A percentile compares a stretch with the other conserved stretches of the same genome.
Conservation (phyloP, 495 filamentous ascomycete genomes). For the Aspergillus mulundensis region DNA sequence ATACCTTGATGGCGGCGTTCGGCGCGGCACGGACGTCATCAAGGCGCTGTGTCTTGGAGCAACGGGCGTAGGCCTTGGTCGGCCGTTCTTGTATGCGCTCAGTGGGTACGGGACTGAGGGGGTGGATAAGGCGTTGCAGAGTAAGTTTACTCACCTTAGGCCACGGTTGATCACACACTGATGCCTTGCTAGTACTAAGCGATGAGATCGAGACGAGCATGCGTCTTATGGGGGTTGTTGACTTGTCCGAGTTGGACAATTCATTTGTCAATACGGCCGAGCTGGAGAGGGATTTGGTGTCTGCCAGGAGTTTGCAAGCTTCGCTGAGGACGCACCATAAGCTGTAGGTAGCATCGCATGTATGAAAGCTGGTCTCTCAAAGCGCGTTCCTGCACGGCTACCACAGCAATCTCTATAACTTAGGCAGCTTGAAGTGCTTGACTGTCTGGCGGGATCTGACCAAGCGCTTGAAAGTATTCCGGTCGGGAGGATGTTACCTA, state of each 20-base stretch:
- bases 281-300: background rate
- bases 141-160: background rate
- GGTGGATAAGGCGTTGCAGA: background rate
- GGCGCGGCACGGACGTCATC: conserved; percentile 60
- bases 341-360: too few relatives aligned
- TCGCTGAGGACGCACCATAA: too few relatives aligned
- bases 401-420: too few relatives aligned
- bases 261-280: background rate
- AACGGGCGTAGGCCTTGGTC: conserved; percentile 56
- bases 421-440: too few relatives aligned
- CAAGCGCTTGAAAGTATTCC: too few relatives aligned
- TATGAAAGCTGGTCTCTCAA: too few relatives aligned
- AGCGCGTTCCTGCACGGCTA: too few relatives aligned
- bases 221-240: background rate
- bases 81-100: conserved; percentile 50
- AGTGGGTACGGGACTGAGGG: background rate
- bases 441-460: too few relatives aligned
- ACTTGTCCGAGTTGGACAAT: background rate
- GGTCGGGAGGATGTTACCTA: too few relatives aligned
- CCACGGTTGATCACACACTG: background rate
- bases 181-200: background rate
- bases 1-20: conserved; percentile 61
- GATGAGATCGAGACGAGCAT: background rate
- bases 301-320: too few relatives aligned
- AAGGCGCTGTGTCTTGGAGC: conserved; percentile 64